phyloP scores from a whole-genome alignment of 1,284 basidiomycete genomes.

The Cryptococcus depauperatus region DNA sequence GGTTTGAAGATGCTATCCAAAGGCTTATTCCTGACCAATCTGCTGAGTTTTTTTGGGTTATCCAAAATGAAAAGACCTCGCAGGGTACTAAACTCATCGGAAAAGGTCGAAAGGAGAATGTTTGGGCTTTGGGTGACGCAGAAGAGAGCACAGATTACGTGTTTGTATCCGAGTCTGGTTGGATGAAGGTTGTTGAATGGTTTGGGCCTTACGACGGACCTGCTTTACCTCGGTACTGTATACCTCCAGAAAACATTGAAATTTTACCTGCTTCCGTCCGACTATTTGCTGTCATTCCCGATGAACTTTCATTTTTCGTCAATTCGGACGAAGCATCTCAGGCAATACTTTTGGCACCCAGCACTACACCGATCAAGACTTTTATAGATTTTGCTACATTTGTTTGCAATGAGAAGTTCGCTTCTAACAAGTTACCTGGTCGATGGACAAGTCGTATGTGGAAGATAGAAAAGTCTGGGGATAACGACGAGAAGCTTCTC shows the following conservation, averaged over 20 bases:
- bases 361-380: slow-evolving; percentile 13
- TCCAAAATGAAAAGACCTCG: slow-evolving; percentile 12
- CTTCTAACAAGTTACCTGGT: not conserved
- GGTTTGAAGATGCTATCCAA: slow-evolving; percentile 8
- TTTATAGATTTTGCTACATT: slow-evolving; percentile 12
- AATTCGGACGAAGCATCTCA: slow-evolving; percentile 7
- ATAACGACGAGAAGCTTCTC: slow-evolving; percentile 10
- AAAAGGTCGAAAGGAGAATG: slow-evolving; percentile 10
- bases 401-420: slow-evolving; percentile 7
- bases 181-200: slow-evolving; percentile 63
- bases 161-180: slow-evolving; percentile 64
- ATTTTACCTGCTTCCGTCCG: slow-evolving; percentile 65
- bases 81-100: slow-evolving; percentile 5
- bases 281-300: slow-evolving; percentile 48
- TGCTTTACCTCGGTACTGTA: slow-evolving; percentile 51
- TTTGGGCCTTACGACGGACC: slow-evolving; percentile 38
- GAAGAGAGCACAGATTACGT: slow-evolving; percentile 68
- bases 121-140: slow-evolving; percentile 38
- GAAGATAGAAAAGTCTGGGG: slow-evolving; percentile 12
- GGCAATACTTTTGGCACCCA: slow-evolving; percentile 14
- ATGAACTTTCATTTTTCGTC: slow-evolving; percentile 3
- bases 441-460: slow-evolving; percentile 5
- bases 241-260: slow-evolving; percentile 55
- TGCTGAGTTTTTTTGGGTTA: slow-evolving; percentile 21
- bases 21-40: slow-evolving; percentile 18